A percentile compares a stretch with the other conserved stretches of the same genome.
Conservation (phyloP, 2,329 filamentous ascomycete species). For the Chaetothyriales sp. region DNA sequence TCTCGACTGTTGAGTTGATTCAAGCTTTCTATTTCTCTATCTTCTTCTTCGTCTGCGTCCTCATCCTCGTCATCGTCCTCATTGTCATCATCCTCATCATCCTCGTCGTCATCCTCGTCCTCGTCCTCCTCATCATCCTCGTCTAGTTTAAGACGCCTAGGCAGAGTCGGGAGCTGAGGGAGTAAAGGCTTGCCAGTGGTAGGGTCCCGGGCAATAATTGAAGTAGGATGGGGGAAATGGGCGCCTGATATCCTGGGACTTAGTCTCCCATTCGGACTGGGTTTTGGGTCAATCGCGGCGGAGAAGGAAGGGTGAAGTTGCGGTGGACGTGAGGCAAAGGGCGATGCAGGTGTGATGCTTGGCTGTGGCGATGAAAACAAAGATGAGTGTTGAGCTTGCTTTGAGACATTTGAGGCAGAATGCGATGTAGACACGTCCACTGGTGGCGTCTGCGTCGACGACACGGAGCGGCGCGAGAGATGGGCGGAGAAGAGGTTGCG, state of each 20-base stretch:
- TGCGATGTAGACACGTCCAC: conserved; percentile 4
- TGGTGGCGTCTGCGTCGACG: conserved; percentile 10
- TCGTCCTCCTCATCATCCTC: conserved; percentile 24
- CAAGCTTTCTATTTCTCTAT: neutral
- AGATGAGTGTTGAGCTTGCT: conserved; percentile 7
- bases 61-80: conserved; percentile 3
- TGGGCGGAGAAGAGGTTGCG: conserved; percentile 32
- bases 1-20: neutral
- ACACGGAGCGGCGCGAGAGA: conserved; percentile 27
- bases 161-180: conserved; percentile 26
- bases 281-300: conserved; percentile 12
- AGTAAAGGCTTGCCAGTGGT: conserved; percentile 14
- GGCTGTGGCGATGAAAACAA: conserved; percentile 7
- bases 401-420: conserved; percentile 2
- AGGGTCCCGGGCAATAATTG: conserved; percentile 15
- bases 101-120: conserved; percentile 21
- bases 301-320: conserved; percentile 1
- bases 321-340: conserved; percentile 4
- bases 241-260: conserved; percentile 10
- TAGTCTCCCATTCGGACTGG: conserved; percentile 10
- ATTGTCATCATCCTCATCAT: conserved; percentile 32
- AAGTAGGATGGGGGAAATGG: conserved; percentile 10
- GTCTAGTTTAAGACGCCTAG: conserved; percentile 23
- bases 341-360: neutral
- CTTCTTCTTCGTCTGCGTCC: conserved; percentile 1